Evolutionary conservation across 2,329 filamentous ascomycete species (phyloP), one percentile per base, ranked within the genome.

Genomic region (Emydomyces testavorans): DNA sequence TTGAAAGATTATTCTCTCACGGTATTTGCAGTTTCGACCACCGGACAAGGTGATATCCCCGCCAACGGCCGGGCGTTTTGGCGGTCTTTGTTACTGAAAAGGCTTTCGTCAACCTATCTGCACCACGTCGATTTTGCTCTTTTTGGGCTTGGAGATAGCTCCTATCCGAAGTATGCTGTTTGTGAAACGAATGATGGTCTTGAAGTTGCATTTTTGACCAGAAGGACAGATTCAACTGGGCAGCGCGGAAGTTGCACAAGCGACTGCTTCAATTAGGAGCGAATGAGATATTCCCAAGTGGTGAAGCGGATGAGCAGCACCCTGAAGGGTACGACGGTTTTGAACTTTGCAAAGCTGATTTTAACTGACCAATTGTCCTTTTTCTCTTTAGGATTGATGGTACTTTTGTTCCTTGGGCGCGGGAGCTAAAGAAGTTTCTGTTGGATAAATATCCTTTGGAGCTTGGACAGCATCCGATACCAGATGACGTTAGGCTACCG

Each of bases 71-170:
- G 79, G 36, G 70, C 69, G 1, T 89, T 98, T 61, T 98, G 92
- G 92, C 87, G 78, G 61, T 83, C 79, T 51, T 72, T 98, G 31
- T 72, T 94, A 15, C 77, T 86, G 55, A 88, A 84, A 64, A 85
- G 79, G 56, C 74, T 98, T 23, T 78, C 82, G 10, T 73, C 80
- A 2, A 78, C 76, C 13, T 89, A 82, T 57, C 70, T 98, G 32
- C 62, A 71, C 31, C 73, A 75, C 28, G 69, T 94, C 52, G 74
- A 71, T 1, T 96, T 94, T 65, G 82, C 85, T 2, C 84, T 82
- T 0, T 94, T 96, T 71, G 92, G 92, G 0, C 74, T 96, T 1
- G 92, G 92, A 0, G 92, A 98, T 65, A 94, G 85, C 60, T 94
- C 89, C 1, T 98, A 98, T 72, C 76, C 83, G 48, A 90, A 93